Conservation (phyloP, 192 early-diverging fungal species). For the Kappamyces sp. region DNA sequence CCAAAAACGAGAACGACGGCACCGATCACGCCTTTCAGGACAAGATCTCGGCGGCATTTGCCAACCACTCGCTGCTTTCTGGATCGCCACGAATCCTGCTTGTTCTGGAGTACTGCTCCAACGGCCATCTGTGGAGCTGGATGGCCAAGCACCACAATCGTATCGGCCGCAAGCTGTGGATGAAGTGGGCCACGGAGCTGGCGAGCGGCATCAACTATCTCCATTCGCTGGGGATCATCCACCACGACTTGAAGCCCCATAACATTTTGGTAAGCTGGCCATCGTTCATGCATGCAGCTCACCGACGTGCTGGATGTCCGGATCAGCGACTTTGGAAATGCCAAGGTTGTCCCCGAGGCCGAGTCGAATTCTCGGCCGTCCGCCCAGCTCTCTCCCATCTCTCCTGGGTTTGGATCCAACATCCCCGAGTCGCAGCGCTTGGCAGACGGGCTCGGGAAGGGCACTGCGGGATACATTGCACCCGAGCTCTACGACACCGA, state of each 20-base stretch:
- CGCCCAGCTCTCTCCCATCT: conserved; percentile 1
- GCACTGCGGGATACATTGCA: conserved; percentile 43
- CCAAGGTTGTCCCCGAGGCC: conserved; percentile 37
- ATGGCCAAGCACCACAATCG: conserved; percentile 22
- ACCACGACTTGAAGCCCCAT: conserved; percentile 57
- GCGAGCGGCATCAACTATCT: conserved; percentile 39
- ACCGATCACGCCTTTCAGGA: conserved; percentile 1
- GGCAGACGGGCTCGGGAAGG: conserved; percentile 37
- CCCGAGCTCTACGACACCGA: conserved; percentile 33
- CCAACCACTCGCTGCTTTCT: not conserved
- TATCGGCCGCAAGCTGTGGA: conserved; percentile 39
- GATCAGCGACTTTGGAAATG: conserved; percentile 54
- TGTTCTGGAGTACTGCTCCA: conserved; percentile 37
- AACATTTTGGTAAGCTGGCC: conserved; percentile 42
- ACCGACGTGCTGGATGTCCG: conserved; percentile 35
- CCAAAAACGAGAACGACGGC: conserved; percentile 35
- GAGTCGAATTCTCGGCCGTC: not conserved
- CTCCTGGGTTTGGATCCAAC: conserved; percentile 12
- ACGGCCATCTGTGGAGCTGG: conserved; percentile 51
- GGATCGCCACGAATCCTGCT: conserved; percentile 29
- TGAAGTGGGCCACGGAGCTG: conserved; percentile 46
- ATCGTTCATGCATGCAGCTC: conserved; percentile 23
- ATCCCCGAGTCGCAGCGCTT: conserved; percentile 25
- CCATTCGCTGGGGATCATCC: conserved; percentile 46
- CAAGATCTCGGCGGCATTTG: not conserved